Evolutionary conservation across 1,284 basidiomycete genomes (phyloP).

Genomic region (Ceratobasidium sp.): DNA sequence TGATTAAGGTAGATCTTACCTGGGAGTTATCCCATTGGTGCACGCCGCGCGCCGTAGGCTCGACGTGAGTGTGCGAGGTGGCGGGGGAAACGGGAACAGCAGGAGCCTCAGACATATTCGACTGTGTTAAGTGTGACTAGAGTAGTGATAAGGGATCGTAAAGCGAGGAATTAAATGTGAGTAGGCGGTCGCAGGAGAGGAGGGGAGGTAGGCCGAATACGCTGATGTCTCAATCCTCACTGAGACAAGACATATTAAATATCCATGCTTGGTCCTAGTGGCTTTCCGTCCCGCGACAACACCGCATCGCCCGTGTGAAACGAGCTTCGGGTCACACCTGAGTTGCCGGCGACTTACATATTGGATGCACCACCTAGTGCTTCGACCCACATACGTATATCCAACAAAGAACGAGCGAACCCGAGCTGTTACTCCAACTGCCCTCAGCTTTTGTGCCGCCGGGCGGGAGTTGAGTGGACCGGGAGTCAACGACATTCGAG

Average conservation of each 20-base stretch:
- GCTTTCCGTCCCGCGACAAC: slow-evolving; percentile 15
- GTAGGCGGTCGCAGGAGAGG: not conserved
- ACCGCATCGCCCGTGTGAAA: slow-evolving; percentile 24
- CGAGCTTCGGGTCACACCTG: slow-evolving; percentile 18
- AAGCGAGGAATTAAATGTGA: slow-evolving; percentile 20
- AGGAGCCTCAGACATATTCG: slow-evolving; percentile 30
- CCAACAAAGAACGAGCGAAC: not conserved
- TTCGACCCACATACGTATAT: not conserved
- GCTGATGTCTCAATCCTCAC: not conserved
- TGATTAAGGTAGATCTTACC: not conserved
- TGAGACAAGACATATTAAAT: slow-evolving; percentile 23
- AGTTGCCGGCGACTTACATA: slow-evolving; percentile 20
- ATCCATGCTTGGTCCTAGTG: not conserved
- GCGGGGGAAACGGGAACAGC: slow-evolving; percentile 20
- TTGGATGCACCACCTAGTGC: not conserved
- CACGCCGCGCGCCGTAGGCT: slow-evolving; percentile 27
- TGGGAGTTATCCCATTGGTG: slow-evolving; percentile 36
- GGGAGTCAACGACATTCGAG: not conserved
- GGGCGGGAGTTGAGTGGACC: slow-evolving; percentile 17
- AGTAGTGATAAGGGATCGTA: slow-evolving; percentile 21
- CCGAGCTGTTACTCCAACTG: not conserved
- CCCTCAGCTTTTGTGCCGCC: slow-evolving; percentile 3
- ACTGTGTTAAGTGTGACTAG: slow-evolving; percentile 11
- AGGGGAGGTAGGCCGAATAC: slow-evolving; percentile 14
- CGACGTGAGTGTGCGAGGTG: slow-evolving; percentile 33